Percentiles rank a stretch among this genome's conserved stretches.
These are phyloP conservation scores for Myotisia sp. DNA, from an alignment of 2,329 filamentous ascomycete species.

Conservation along the genomic window DNA sequence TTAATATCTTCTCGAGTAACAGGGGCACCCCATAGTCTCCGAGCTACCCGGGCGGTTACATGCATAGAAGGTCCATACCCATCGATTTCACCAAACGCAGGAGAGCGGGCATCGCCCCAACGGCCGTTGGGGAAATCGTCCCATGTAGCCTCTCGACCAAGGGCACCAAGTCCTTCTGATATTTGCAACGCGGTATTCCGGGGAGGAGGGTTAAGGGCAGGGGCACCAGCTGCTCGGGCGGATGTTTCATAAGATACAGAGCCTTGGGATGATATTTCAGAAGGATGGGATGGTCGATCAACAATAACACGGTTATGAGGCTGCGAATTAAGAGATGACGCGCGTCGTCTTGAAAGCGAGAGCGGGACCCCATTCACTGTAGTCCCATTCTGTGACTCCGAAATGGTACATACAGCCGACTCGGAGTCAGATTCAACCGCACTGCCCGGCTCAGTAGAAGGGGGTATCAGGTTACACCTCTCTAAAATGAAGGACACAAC, in stretches of 20 bases:
- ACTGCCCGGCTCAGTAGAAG: slow-evolving; percentile 23
- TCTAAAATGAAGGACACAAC: slow-evolving; percentile 88
- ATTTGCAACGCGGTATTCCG: slow-evolving; percentile 80
- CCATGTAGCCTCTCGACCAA: slow-evolving; percentile 93
- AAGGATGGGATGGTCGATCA: slow-evolving; percentile 35
- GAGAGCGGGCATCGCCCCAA: slow-evolving; percentile 85
- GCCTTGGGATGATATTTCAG: slow-evolving; percentile 22
- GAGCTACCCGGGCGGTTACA: slow-evolving; percentile 70
- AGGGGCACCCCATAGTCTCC: slow-evolving; percentile 73
- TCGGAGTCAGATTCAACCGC: slow-evolving; percentile 32
- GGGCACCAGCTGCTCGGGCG: slow-evolving; percentile 64
- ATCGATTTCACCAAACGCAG: slow-evolving; percentile 90
- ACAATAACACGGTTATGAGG: slow-evolving; percentile 81
- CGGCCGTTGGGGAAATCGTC: slow-evolving; percentile 95
- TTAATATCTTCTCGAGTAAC: slow-evolving; percentile 57
- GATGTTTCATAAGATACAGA: slow-evolving; percentile 48
- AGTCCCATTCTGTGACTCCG: slow-evolving; percentile 16
- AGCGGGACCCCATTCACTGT: slow-evolving; percentile 18
- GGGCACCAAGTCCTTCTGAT: slow-evolving; percentile 76
- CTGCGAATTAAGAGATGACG: slow-evolving; percentile 68
- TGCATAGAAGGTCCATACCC: slow-evolving; percentile 96
- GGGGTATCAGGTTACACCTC: slow-evolving; percentile 65
- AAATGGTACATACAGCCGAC: slow-evolving; percentile 28
- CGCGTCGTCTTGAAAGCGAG: slow-evolving; percentile 39
- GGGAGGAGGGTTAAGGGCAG: slow-evolving; percentile 50